These are phyloP conservation scores for Trichoderma gamsii DNA, from an alignment of 495 filamentous ascomycete species.

Conservation along the genomic window DNA sequence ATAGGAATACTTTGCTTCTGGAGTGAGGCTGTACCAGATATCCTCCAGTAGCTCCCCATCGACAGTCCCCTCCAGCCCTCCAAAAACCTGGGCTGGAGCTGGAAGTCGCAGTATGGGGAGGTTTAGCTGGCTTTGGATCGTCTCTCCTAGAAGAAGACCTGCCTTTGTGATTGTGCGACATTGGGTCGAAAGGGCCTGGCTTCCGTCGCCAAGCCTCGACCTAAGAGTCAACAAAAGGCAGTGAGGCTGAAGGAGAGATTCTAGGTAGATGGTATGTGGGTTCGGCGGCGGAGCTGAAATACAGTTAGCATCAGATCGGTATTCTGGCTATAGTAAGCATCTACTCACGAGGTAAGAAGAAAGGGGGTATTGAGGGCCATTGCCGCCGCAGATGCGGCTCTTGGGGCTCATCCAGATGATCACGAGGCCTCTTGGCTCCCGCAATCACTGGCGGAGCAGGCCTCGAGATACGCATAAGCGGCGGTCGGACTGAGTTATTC, in stretches of 20 bases:
- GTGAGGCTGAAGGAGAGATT: neutral
- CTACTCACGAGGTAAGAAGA: neutral
- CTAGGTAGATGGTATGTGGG: neutral
- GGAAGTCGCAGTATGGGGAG: neutral
- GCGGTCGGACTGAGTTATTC: neutral
- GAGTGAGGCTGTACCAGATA: neutral
- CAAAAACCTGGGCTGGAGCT: neutral
- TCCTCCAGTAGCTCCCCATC: neutral
- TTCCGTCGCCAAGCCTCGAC: neutral
- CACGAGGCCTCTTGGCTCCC: constrained; percentile 3
- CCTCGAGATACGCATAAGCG: neutral
- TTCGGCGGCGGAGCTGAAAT: neutral
- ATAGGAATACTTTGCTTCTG: constrained; percentile 3
- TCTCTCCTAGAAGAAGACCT: neutral
- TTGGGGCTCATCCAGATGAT: neutral
- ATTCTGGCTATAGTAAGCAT: neutral
- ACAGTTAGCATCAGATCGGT: neutral
- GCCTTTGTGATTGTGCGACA: neutral
- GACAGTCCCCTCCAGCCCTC: neutral
- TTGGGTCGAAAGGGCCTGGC: neutral
- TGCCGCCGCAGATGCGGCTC: neutral
- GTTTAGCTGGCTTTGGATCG: neutral
- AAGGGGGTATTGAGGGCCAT: neutral
- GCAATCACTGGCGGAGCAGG: neutral
- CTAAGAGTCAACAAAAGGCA: neutral